Percentiles rank a stretch among this genome's conserved stretches.
These are phyloP conservation scores for Cladosporium sp. DNA, from an alignment of 2,329 filamentous ascomycete genomes.

Conservation along the genomic window DNA sequence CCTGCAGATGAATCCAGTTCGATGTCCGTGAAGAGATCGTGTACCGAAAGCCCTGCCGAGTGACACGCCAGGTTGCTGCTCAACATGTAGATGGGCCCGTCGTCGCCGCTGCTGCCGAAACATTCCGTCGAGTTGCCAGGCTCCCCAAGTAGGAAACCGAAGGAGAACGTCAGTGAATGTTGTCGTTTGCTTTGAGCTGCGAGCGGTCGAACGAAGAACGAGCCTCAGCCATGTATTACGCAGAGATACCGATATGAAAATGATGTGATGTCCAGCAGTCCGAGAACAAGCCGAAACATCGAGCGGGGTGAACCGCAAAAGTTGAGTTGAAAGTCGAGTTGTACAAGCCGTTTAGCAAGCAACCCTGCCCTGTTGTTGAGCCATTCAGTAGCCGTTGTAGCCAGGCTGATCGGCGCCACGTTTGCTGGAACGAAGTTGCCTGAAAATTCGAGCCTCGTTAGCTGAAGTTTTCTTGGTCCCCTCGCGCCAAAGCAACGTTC, in stretches of 20 bases:
- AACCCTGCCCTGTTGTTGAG: slow-evolving; percentile 37
- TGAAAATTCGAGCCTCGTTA: slow-evolving; percentile 44
- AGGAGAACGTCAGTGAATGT: slow-evolving; percentile 11
- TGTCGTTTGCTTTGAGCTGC: slow-evolving; percentile 15
- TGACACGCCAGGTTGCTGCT: slow-evolving; percentile 38
- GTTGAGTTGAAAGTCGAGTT: slow-evolving; percentile 21
- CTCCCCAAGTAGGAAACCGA: not conserved
- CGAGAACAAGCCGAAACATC: slow-evolving; percentile 24
- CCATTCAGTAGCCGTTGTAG: slow-evolving; percentile 51
- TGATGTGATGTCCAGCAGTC: slow-evolving; percentile 24
- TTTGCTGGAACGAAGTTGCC: slow-evolving; percentile 55
- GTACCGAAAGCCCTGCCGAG: slow-evolving; percentile 40
- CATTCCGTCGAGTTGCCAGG: not conserved
- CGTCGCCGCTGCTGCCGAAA: slow-evolving; percentile 19
- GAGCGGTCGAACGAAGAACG: slow-evolving; percentile 17
- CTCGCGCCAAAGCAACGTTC: slow-evolving; percentile 69
- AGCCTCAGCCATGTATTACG: slow-evolving; percentile 28
- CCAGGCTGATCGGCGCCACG: slow-evolving; percentile 51
- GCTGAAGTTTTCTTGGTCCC: slow-evolving; percentile 55
- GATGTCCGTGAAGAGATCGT: slow-evolving; percentile 21
- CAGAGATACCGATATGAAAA: slow-evolving; percentile 36
- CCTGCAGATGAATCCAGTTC: slow-evolving; percentile 31
- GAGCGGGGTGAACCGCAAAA: slow-evolving; percentile 18
- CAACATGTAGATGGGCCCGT: slow-evolving; percentile 18
- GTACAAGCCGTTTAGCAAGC: slow-evolving; percentile 32